Evolutionary conservation across 2,329 filamentous ascomycete genomes (phyloP).

Genomic region (Rugonectria rugulosa): DNA sequence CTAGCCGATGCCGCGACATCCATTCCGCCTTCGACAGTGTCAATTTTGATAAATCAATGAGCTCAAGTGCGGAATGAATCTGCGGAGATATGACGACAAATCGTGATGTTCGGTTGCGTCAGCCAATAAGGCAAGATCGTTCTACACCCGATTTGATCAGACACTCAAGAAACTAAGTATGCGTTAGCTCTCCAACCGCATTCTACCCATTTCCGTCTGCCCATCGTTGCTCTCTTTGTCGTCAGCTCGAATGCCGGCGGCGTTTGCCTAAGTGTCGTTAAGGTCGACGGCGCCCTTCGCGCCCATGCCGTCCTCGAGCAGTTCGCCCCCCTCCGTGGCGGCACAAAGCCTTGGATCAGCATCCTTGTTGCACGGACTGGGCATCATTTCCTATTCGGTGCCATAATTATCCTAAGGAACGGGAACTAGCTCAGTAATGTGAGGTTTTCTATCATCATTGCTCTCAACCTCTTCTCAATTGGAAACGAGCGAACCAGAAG

Average conservation of each 20-base stretch:
- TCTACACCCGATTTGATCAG: no score
- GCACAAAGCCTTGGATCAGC: conserved; percentile 60
- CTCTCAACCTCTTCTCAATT: conserved; percentile 68
- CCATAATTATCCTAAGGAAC: conserved; percentile 52
- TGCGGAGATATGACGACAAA: no score
- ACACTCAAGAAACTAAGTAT: no score
- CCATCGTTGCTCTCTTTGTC: no score
- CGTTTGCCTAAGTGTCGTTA: conserved; percentile 65
- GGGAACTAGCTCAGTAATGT: conserved; percentile 47
- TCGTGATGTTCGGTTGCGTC: no score
- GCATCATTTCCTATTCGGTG: conserved; percentile 63
- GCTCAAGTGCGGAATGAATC: no score
- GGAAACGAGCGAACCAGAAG: conserved; percentile 65
- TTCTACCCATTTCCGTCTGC: no score
- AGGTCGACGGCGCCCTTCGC: conserved; percentile 63
- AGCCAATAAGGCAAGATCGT: no score
- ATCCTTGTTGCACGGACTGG: conserved; percentile 69
- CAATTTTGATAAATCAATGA: no score
- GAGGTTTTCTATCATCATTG: conserved; percentile 63
- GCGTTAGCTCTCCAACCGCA: no score
- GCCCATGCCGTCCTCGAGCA: conserved; percentile 64
- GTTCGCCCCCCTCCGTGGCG: conserved; percentile 62
- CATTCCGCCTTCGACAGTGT: no score
- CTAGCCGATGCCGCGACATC: no score
- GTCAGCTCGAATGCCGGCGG: conserved; percentile 53